Conservation (phyloP, 768 basidiomycete genomes). For the Termitomyces sp. region DNA sequence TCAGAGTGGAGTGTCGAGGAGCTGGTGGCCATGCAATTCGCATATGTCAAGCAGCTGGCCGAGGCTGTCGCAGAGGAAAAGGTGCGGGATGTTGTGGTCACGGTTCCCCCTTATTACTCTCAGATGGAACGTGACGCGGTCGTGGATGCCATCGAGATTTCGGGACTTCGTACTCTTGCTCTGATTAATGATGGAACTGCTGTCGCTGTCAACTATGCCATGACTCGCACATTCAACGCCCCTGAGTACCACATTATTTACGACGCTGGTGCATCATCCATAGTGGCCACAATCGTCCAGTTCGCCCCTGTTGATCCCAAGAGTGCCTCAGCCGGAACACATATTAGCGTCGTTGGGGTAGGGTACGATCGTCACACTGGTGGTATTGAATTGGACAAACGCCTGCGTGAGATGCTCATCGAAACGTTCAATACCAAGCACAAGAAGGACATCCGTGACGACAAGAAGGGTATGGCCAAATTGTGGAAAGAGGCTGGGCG, state of each 20-base stretch:
- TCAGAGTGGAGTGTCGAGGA: constrained; percentile 84
- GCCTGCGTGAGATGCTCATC: constrained; percentile 77
- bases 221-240: constrained; percentile 83
- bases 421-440: constrained; percentile 72
- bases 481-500: constrained; percentile 91
- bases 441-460: constrained; percentile 62
- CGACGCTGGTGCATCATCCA: constrained; percentile 87
- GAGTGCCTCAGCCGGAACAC: constrained; percentile 52
- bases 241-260: constrained; percentile 89
- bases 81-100: constrained; percentile 81
- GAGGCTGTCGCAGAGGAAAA: constrained; percentile 72
- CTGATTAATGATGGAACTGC: constrained; percentile 92
- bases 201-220: constrained; percentile 97
- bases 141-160: constrained; percentile 87
- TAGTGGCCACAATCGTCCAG: constrained; percentile 72
- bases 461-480: constrained; percentile 87
- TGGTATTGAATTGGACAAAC: constrained; percentile 82
- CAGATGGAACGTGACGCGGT: constrained; percentile 91
- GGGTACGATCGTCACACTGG: constrained; percentile 77
- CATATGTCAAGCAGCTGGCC: constrained; percentile 87
- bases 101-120: constrained; percentile 87
- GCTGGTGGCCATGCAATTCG: constrained; percentile 90
- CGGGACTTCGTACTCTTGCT: constrained; percentile 79
- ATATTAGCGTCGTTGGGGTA: constrained; percentile 74
- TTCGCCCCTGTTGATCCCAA: constrained; percentile 59